Percentiles rank a stretch among this genome's conserved stretches.
phyloP scores from a whole-genome alignment of 2,329 filamentous ascomycete genomes.

The Ciborinia camelliae region DNA sequence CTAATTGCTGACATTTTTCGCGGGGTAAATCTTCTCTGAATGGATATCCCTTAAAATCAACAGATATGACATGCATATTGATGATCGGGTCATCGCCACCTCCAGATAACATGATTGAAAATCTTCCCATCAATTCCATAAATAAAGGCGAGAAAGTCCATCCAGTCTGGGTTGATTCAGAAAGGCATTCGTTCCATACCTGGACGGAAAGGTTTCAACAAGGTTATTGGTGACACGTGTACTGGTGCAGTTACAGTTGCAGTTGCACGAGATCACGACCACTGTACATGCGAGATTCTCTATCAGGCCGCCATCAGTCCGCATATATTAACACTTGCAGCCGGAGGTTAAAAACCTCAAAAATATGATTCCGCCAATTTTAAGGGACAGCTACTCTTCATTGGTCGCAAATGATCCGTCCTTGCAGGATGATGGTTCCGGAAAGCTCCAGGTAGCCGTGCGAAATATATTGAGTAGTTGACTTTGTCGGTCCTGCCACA shows the following conservation, averaged over 20 bases:
- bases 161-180: too few relatives aligned
- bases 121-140: neutral
- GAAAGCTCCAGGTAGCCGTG: too few relatives aligned
- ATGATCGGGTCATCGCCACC: neutral
- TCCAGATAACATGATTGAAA: neutral
- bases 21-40: neutral
- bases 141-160: neutral
- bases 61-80: neutral
- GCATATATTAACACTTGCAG: neutral
- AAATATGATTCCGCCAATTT: neutral
- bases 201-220: too few relatives aligned
- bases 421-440: too few relatives aligned
- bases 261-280: neutral
- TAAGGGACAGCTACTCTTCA: neutral
- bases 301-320: neutral
- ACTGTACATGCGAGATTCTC: neutral
- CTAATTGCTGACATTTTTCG: neutral
- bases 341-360: neutral
- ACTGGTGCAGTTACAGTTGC: too few relatives aligned
- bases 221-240: too few relatives aligned
- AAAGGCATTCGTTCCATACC: too few relatives aligned
- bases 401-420: neutral
- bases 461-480: conserved; percentile 18
- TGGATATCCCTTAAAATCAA: neutral
- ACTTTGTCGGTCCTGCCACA: conserved; percentile 14